Evolutionary conservation across 345 rosid genomes (phyloP), one percentile per base, ranked within the genome.

Genomic region (Moringa oleifera): DNA sequence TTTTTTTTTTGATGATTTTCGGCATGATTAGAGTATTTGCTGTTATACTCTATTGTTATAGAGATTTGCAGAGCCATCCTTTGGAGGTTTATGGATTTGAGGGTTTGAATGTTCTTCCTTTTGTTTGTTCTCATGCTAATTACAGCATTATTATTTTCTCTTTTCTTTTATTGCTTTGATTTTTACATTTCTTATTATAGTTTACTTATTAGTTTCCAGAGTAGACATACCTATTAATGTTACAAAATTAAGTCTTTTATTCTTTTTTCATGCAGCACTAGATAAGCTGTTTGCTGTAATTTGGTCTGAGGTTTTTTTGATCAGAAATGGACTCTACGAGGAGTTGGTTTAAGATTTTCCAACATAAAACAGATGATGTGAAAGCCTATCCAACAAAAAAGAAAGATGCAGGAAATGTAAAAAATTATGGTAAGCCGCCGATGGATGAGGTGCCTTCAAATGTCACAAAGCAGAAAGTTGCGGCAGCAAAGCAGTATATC

Each of bases 281-380:
- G 53, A 62, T 62, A 67, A 62, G 31, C n/a, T 16, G 8, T 0
- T 9, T 37, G 51, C 50, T 21, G 25, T 58, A 31, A 72, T 53
- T 19, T 17, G n/a, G 18, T 22, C 56, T 22, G 68, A 61, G 68
- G 36, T 55, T 20, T 23, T 8, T n/a, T 60, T 64, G 66, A 45
- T 9, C 68, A 59, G 66, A 66, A 0, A 79, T 73, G 74, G 83
- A 79, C 12, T 25, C 80, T 52, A 67, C 78, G 25, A 76, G 80
- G 80, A 79, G 78, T 23, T 79, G 83, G 83, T 79, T 79, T 54
- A 73, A 75, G 65, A 63, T 67, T 25, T 69, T 76, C 57, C 80
- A 79, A 53, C 77, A 67, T 46, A 75, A 68, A 53, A 68, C 68
- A 0, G 75, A 76, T 20, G 65, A 69, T 65, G 55, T 10, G 22